Evolutionary conservation across 2,329 filamentous ascomycete genomes (phyloP), one percentile per base, ranked within the genome.

Genomic region (Aspergillus sp.): DNA sequence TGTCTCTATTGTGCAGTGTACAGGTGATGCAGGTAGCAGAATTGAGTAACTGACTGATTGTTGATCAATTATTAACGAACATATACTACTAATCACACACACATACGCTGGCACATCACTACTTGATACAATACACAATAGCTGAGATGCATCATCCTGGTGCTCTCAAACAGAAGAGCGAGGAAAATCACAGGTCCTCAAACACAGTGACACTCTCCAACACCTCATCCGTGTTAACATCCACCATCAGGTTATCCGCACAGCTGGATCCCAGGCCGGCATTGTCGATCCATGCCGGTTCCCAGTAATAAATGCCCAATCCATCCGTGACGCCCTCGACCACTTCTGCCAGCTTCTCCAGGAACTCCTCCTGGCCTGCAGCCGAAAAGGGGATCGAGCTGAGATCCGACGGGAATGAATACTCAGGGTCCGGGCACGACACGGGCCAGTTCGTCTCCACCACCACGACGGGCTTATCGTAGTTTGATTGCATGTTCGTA

Each of bases 381-480:
- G 81, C 84, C 2, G 83, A 85, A 65, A 89, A 86, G 0, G 88
- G 86, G 59, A 91, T 89, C 57, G 69, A 78, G 51, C 70, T 79
- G 8, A 87, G 74, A 66, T 90, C 88, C 12, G 79, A 77, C 0
- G 88, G 89, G 70, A 90, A 91, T 0, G 79, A 64, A 62, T 84
- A 84, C 1, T 72, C 76, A 0, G 88, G 87, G 17, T 78, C 82
- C 0, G 86, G 82, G 69, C 89, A 91, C 2, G 80, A 81, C 0
- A 80, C 84, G 0, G 89, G 89, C 88, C 89, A 92, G 76, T 91
- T 80, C 0, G 85, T 88, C 75, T 92, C 89, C 0, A 86, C 87
- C 3, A 92, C 85, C n/a, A 89, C 78, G 5, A 91, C 77, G 41
- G 86, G 80, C 75, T 91, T 91, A 8, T 81, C 82, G 79, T 86